Base-by-base conservation (phyloP, 148 eudicot species). In the Nyssa sinensis region DNA sequence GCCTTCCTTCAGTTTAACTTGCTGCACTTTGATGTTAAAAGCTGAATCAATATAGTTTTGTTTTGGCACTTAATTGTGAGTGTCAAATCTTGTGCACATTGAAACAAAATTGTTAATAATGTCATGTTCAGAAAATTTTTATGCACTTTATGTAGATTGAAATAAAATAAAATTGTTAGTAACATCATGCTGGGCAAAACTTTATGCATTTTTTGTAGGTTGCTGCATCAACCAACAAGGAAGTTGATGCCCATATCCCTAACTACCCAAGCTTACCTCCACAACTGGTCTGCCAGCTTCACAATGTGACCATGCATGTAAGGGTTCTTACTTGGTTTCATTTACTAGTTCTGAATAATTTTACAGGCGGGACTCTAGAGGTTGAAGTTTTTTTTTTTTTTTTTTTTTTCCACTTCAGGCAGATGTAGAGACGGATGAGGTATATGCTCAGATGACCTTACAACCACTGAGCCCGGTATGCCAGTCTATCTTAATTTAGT, bases 371-470 rank as follows among this genome's bases (percentile, higher is more conserved):
- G 41, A 35, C 19, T 74, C 39, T 30, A 35, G 28, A 59, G 49
- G 74, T 62, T 55, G 30, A 67, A 37, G 39, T 62, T 33, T 75
- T 58, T 64, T 79, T 57, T 32, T 62, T 33, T 75, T 58, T 64
- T 79, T 57, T 32, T n/a, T n/a, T n/a, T n/a, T n/a, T n/a, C n/a
- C n/a, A 27, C 64, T 71, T 55, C 74, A 82, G 85, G 85, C 85
- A 55, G 85, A 82, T 62, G 55, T 71, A 34, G 84, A 81, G 73
- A 81, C 84, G 8, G 84, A 81, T 60, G 84, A 81, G 76, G 84
- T 81, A 33, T 81, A 81, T 81, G 84, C 84, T 61, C 84, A 81
- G 39, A 74, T 81, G 84, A 81, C 85, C 66, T 75, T 82, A 77
- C 85, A 82, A 60, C 85, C 85, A 34, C 28, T 82, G 62, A 82